A percentile compares a stretch with the other conserved stretches of the same genome.
Evolutionary conservation across 805 yeast genomes (phyloP).

Genomic region (Pichia pseudocactophila): DNA sequence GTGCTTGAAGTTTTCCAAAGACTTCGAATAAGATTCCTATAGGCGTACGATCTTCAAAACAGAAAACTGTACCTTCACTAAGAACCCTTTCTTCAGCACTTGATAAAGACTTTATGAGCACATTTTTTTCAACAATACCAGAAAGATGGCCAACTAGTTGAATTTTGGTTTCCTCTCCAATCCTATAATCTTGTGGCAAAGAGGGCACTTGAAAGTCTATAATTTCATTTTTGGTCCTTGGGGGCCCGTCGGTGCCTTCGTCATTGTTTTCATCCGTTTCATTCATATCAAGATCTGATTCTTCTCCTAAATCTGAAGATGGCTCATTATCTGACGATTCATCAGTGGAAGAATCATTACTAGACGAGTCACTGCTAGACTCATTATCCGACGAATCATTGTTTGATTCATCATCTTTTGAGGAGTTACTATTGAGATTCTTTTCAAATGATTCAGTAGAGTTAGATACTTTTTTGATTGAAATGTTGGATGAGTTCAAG

Average conservation of each 20-base stretch:
- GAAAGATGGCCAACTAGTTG: constrained; percentile 64
- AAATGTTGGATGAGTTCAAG: too few relatives aligned
- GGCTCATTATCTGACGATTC: constrained; percentile 11
- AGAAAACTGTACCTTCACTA: constrained; percentile 71
- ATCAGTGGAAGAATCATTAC: too few relatives aligned
- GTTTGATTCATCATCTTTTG: too few relatives aligned
- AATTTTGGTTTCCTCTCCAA: constrained; percentile 54
- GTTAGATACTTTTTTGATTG: too few relatives aligned
- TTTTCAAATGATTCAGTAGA: too few relatives aligned
- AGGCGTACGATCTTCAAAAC: constrained; percentile 60
- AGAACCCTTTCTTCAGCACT: constrained; percentile 83
- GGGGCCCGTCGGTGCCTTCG: constrained; percentile 44
- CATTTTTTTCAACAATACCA: constrained; percentile 61
- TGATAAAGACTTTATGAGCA: constrained; percentile 57
- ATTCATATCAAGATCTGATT: constrained; percentile 14
- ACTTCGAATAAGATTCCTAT: constrained; percentile 81
- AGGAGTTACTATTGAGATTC: too few relatives aligned
- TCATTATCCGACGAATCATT: neutral
- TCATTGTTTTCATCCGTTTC: constrained; percentile 26
- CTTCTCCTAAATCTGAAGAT: constrained; percentile 19
- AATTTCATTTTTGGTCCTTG: constrained; percentile 70
- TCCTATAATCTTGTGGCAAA: constrained; percentile 56
- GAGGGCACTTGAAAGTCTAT: constrained; percentile 57
- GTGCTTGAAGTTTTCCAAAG: constrained; percentile 78
- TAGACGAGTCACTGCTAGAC: constrained; percentile 2